phyloP scores from a whole-genome alignment of 2,329 filamentous ascomycete genomes.

The Clarireedia paspali region DNA sequence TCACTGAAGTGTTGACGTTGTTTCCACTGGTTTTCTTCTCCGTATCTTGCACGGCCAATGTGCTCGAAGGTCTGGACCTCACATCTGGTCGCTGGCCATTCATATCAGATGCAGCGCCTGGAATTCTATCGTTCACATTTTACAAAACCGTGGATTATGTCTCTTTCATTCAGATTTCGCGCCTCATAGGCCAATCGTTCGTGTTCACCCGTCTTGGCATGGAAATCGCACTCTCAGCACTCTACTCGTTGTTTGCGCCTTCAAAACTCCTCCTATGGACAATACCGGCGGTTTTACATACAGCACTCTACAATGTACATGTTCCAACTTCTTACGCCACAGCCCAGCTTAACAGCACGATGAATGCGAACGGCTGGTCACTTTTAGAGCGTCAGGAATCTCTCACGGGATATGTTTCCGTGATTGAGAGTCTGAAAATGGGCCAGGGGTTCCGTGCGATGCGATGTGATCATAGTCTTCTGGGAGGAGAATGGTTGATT shows the following conservation, averaged over 20 bases:
- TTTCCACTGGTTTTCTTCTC: slow-evolving; percentile 61
- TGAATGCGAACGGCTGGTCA: slow-evolving; percentile 60
- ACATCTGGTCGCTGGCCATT: slow-evolving; percentile 44
- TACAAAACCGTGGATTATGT: slow-evolving; percentile 41
- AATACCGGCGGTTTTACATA: slow-evolving; percentile 66
- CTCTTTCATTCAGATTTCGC: slow-evolving; percentile 35
- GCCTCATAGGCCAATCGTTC: slow-evolving; percentile 52
- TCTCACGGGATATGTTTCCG: slow-evolving; percentile 84
- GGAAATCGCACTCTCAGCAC: slow-evolving; percentile 56
- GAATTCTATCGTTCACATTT: slow-evolving; percentile 57
- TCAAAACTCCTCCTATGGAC: slow-evolving; percentile 60
- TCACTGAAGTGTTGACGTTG: slow-evolving; percentile 68
- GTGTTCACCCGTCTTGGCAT: slow-evolving; percentile 64
- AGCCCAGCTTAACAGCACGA: slow-evolving; percentile 54
- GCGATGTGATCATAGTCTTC: slow-evolving; percentile 87
- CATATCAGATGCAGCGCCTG: slow-evolving; percentile 55
- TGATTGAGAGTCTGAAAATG: slow-evolving; percentile 63
- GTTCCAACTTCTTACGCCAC: slow-evolving; percentile 54
- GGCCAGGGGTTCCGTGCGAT: slow-evolving; percentile 64
- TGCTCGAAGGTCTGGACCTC: slow-evolving; percentile 54
- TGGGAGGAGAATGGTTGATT: slow-evolving; percentile 83
- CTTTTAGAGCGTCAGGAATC: slow-evolving; percentile 80
- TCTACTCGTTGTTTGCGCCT: slow-evolving; percentile 60
- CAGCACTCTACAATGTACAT: slow-evolving; percentile 66
- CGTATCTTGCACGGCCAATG: slow-evolving; percentile 53